Base-by-base conservation (phyloP, 176 grass and related monocot genomes). In the Leersia perrieri region DNA sequence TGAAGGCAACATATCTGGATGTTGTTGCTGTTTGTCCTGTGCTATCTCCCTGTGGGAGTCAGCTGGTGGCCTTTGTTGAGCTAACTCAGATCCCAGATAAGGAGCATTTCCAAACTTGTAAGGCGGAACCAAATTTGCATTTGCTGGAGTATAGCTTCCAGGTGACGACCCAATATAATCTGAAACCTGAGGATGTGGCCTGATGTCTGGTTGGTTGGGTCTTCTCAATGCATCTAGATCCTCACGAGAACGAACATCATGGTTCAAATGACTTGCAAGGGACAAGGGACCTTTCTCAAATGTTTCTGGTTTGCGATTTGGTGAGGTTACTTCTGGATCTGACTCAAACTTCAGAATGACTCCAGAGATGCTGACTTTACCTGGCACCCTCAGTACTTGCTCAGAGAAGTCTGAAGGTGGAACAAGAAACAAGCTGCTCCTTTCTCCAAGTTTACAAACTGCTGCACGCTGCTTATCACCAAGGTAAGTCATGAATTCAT, bases 401-500 rank as follows among this genome's bases (percentile, higher is more conserved):
- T 99, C 96, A 84, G 92, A 95, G 73, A 99, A 99, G 35, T 99
- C 88, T 42, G 96, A 99, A 47, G 96, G 92, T 63, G 93, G 92
- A 53, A 95, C 92, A 84, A 99, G 88, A 88, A 99, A 99, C 71
- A 99, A 89, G 61, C 92, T 91, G 64, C 86, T 82, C 68, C 79
- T 88, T 77, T 95, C 96, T 76, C 85, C 93, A 74, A 99, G 87
- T 80, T 99, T 95, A 80, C 88, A 89, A 77, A 99, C 96, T 35
- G 96, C 96, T 67, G 91, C 88, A 51, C 90, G 92, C 80, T 93
- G 96, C 74, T 99, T 99, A 66, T 99, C 96, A 81, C 86, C 90
- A 39, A 95, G 87, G 75, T 95, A 95, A 72, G 93, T 94, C 96
- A 99, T 99, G 75, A 99, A 99, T 45, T 99, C 96, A 86, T 95